phyloP scores from a whole-genome alignment of 192 early-diverging fungal genomes.

The Gryganskiella cystojenkinii region DNA sequence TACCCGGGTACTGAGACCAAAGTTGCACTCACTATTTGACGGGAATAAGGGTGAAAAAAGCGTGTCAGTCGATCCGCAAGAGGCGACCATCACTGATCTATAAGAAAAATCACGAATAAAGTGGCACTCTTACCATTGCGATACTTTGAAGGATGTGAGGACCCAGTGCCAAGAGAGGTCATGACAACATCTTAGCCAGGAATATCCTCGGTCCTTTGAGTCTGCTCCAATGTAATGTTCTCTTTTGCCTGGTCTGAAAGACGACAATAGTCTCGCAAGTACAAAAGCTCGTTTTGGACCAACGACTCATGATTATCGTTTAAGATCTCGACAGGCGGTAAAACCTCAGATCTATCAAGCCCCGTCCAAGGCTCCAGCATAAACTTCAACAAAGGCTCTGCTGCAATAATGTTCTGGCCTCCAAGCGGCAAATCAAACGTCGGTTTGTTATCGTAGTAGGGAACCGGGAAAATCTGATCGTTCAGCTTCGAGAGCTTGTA shows the following conservation, averaged over 20 bases:
- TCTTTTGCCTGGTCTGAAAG: constrained; percentile 35
- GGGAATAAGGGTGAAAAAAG: background rate
- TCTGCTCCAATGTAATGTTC: constrained; percentile 32
- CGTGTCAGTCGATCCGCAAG: background rate
- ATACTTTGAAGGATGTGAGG: constrained; percentile 89
- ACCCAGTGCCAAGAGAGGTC: constrained; percentile 93
- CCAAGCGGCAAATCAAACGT: constrained; percentile 40
- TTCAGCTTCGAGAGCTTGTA: constrained; percentile 75
- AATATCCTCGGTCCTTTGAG: constrained; percentile 6
- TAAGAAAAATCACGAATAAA: too few relatives aligned
- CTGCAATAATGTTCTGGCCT: constrained; percentile 5
- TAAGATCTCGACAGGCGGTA: constrained; percentile 13
- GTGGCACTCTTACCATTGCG: constrained; percentile 76
- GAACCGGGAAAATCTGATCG: constrained; percentile 72
- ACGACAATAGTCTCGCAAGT: constrained; percentile 52
- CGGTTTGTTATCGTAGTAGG: constrained; percentile 66
- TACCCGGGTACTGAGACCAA: constrained; percentile 72
- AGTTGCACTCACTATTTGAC: constrained; percentile 78
- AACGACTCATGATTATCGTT: background rate
- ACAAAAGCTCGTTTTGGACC: background rate
- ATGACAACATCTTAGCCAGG: constrained; percentile 62
- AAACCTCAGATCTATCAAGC: constrained; percentile 54
- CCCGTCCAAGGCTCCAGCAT: constrained; percentile 71
- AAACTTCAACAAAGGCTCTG: constrained; percentile 61
- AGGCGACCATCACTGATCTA: background rate